Percentiles rank a stretch among this genome's conserved stretches.
Conservation (phyloP, 345 rosid species). For the Stellera chamaejasme region DNA sequence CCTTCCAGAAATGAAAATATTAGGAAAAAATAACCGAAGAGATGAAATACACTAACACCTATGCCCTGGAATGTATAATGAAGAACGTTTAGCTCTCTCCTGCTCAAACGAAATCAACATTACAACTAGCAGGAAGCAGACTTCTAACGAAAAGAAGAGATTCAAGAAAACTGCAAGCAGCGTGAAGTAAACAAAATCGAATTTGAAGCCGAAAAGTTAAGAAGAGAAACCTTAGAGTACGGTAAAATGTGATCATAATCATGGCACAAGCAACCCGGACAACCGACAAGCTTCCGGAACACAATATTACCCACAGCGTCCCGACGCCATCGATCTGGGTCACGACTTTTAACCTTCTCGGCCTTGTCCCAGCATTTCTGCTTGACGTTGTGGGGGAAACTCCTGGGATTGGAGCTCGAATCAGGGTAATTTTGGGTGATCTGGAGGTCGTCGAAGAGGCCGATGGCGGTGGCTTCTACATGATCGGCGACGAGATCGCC, state of each 20-base stretch:
- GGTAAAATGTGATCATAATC: slow-evolving; percentile 93
- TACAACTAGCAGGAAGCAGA: not conserved
- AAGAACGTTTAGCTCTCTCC: too few relatives aligned
- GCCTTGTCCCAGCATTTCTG: slow-evolving; percentile 98
- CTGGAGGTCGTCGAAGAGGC: slow-evolving; percentile 34
- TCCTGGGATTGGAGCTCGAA: slow-evolving; percentile 53
- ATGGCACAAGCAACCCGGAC: slow-evolving; percentile 96
- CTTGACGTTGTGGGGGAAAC: slow-evolving; percentile 78
- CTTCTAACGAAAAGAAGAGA: not conserved
- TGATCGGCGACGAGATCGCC: slow-evolving; percentile 24
- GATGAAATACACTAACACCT: too few relatives aligned
- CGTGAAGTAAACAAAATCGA: not conserved
- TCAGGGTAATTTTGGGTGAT: slow-evolving; percentile 28
- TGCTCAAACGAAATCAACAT: too few relatives aligned
- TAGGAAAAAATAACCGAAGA: too few relatives aligned
- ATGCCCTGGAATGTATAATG: too few relatives aligned
- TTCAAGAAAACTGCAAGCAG: not conserved
- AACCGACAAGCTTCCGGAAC: slow-evolving; percentile 86
- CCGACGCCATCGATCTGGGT: slow-evolving; percentile 81
- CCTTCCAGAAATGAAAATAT: too few relatives aligned
- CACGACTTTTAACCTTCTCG: slow-evolving; percentile 75
- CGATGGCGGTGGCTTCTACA: slow-evolving; percentile 18
- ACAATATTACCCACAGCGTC: slow-evolving; percentile 80
- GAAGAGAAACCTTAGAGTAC: slow-evolving; percentile 68
- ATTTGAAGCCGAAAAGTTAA: not conserved